Evolutionary conservation across 1,284 basidiomycete genomes (phyloP).

Genomic region (Phenoliferia sp.): DNA sequence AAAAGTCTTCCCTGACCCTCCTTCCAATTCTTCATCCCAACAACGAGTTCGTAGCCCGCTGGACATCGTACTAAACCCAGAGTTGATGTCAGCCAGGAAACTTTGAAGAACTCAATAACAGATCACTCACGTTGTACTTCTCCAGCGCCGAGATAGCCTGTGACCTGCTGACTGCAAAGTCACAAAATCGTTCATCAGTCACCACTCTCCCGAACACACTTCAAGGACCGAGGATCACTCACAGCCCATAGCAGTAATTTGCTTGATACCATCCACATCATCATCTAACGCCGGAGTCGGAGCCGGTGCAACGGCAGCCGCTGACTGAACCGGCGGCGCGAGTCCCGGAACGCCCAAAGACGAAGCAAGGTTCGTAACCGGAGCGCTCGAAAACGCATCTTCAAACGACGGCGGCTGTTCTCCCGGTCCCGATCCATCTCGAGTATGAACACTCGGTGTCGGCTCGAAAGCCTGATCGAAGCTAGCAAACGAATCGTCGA

Average conservation of each 20-base stretch:
- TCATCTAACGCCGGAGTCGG: conserved; percentile 48
- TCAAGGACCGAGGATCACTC: too few relatives aligned
- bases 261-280: conserved; percentile 70
- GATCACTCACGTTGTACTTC: conserved; percentile 46
- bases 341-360: neutral
- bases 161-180: conserved; percentile 66
- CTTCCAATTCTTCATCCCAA: neutral
- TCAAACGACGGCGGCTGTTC: conserved; percentile 7
- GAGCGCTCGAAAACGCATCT: conserved; percentile 11
- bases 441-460: conserved; percentile 12
- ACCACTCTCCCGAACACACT: too few relatives aligned
- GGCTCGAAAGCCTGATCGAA: conserved; percentile 18
- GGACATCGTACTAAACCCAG: conserved; percentile 56
- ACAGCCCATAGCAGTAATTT: conserved; percentile 74
- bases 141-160: conserved; percentile 73
- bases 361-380: neutral
- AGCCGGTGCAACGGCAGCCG: neutral
- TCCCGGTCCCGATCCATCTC: neutral
- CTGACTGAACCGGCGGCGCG: neutral
- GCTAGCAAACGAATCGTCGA: conserved; percentile 22
- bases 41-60: conserved; percentile 57
- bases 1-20: too few relatives aligned
- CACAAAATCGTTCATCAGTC: too few relatives aligned
- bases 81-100: neutral
- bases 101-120: too few relatives aligned